phyloP scores from a whole-genome alignment of 73 alveolate genomes.

The Stentor coeruleus region DNA sequence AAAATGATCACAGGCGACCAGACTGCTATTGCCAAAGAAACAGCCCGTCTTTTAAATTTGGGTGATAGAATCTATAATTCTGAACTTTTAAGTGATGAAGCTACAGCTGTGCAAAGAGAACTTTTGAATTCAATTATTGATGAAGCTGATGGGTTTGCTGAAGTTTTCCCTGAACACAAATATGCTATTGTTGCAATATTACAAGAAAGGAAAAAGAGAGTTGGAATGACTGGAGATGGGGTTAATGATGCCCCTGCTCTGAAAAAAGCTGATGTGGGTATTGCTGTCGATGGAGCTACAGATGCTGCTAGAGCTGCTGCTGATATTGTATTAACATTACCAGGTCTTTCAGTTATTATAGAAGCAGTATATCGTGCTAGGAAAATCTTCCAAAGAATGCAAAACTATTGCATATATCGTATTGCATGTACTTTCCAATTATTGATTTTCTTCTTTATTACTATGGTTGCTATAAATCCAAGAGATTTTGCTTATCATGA shows the following conservation, averaged over 20 bases:
- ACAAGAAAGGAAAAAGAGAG: conserved; percentile 23
- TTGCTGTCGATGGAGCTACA: conserved; percentile 65
- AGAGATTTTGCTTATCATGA: not conserved
- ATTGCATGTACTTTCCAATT: conserved; percentile 31
- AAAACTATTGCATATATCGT: conserved; percentile 24
- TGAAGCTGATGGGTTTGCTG: conserved; percentile 34
- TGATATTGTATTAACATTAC: conserved; percentile 47
- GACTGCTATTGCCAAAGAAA: conserved; percentile 49
- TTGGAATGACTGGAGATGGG: conserved; percentile 72
- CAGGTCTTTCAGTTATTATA: conserved; percentile 24
- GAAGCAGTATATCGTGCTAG: conserved; percentile 24
- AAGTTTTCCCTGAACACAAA: conserved; percentile 31
- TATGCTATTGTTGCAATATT: conserved; percentile 23
- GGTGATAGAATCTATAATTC: conserved; percentile 14
- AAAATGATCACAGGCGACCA: conserved; percentile 63
- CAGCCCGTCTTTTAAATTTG: conserved; percentile 35
- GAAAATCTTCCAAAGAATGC: conserved; percentile 24
- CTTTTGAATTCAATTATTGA: not conserved
- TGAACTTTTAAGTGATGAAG: not conserved
- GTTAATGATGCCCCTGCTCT: conserved; percentile 76
- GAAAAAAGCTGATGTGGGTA: conserved; percentile 64
- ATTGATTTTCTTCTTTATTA: conserved; percentile 24
- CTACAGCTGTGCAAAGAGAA: not conserved
- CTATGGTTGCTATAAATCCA: conserved; percentile 29
- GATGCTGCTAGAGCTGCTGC: conserved; percentile 72